Base-by-base conservation (phyloP, 2,329 filamentous ascomycete species). In the Parascedosporium putredinis region DNA sequence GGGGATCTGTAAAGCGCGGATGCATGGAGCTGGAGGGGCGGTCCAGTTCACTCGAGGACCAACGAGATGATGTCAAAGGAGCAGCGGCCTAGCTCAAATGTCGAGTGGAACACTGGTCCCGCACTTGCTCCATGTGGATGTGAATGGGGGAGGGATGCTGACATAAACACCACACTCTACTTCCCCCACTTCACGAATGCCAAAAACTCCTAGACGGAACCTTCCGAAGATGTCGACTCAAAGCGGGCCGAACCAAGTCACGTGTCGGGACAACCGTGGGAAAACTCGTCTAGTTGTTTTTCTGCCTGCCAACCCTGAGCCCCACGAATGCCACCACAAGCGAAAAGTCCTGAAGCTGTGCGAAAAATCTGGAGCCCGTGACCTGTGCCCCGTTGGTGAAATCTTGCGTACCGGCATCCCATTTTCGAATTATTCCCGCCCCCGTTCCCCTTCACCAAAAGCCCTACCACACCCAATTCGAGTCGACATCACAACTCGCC, bases 371-470 rank as follows among this genome's bases (percentile, higher is more conserved):
- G 16, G 22, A 29, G 47, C 23, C n/a, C 36, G 47, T 42, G 47
- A 38, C 27, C 20, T 38, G 12, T n/a, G n/a, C n/a, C n/a, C 27
- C 12, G 27, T 38, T 46, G 23, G 38, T 36, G 42, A 50, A 44
- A 50, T 50, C 48, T 29, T 34, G 42, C 27, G 33, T 22, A 47
- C 27, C 45, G 45, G 23, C 45, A 36, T 51, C 49, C 47, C 38
- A 49, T 49, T 51, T 51, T 52, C 51, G 43, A 53, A 49, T 50
- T 45, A 52, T 48, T 49, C 45, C 38, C 50, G 47, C 46, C 49
- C 52, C 27, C 27, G 27, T 31, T 31, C 27, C 27, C 27, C 27
- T 31, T 31, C 27, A 49, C 43, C 38, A 48, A 50, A 55, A 54
- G 51, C 53, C 55, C 52, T 48, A 50, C 47, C 49, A 50, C 50